Evolutionary conservation across 2,329 filamentous ascomycete genomes (phyloP).

Genomic region (Phialophora expanda): DNA sequence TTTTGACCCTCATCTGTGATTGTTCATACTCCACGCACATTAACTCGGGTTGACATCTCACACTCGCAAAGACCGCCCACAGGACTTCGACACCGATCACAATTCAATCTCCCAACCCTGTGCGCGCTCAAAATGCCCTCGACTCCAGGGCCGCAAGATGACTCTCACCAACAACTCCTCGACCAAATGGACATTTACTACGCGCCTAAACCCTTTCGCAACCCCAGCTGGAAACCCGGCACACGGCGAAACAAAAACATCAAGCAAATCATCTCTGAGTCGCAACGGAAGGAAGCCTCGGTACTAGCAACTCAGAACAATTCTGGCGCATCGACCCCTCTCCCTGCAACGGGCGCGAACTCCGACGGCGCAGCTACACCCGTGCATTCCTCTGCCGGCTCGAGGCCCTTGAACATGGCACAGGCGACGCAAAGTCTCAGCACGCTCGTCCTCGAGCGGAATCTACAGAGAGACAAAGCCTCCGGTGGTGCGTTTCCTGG

Average conservation of each 20-base stretch:
- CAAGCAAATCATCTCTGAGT: slow-evolving; percentile 92
- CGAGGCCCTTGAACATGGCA: slow-evolving; percentile 73
- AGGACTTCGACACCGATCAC: neutral
- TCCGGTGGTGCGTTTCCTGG: slow-evolving; percentile 21
- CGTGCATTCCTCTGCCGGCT: slow-evolving; percentile 30
- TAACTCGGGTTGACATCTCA: neutral
- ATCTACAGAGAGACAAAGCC: slow-evolving; percentile 48
- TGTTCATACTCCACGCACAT: neutral
- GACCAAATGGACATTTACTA: slow-evolving; percentile 90
- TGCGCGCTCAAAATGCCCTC: slow-evolving; percentile 58
- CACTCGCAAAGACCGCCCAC: neutral
- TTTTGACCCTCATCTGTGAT: neutral
- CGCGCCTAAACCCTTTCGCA: slow-evolving; percentile 87
- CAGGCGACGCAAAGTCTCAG: slow-evolving; percentile 86
- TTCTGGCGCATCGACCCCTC: slow-evolving; percentile 77
- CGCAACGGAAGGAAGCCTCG: slow-evolving; percentile 86
- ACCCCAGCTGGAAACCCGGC: slow-evolving; percentile 85
- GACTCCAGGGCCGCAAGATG: slow-evolving; percentile 66
- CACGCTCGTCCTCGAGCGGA: slow-evolving; percentile 87
- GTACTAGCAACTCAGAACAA: slow-evolving; percentile 81
- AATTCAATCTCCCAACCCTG: neutral
- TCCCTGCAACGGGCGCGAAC: slow-evolving; percentile 45
- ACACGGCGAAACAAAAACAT: slow-evolving; percentile 98
- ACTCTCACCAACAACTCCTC: slow-evolving; percentile 83
- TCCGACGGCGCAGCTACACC: slow-evolving; percentile 51